Conservation (phyloP, 768 basidiomycete genomes). For the Xerocomellus intermedius region DNA sequence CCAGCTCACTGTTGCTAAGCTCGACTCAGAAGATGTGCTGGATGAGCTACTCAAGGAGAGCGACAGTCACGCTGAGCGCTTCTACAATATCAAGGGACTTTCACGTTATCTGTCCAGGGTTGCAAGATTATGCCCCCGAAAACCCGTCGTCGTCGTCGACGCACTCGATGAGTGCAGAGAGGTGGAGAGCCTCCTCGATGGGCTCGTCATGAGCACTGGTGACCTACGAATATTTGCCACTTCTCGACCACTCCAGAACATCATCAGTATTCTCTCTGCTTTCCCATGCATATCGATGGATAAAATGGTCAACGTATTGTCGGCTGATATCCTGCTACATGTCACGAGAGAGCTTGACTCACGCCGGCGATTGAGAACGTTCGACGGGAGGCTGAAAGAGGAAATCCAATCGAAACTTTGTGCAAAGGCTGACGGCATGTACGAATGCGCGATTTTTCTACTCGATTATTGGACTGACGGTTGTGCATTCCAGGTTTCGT, state of each 20-base stretch:
- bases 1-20: background rate
- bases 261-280: background rate
- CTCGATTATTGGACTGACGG: background rate
- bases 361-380: background rate
- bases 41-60: conserved; percentile 1
- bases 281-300: conserved; percentile 10
- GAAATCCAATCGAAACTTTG: conserved; percentile 4
- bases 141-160: conserved; percentile 13
- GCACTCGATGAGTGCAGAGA: conserved; percentile 18
- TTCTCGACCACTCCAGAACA: conserved; percentile 3
- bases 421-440: conserved; percentile 20
- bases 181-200: conserved; percentile 2
- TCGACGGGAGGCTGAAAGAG: background rate
- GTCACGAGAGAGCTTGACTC: conserved; percentile 9
- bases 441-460: background rate
- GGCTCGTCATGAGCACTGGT: background rate
- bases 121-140: background rate
- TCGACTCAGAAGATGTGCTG: background rate
- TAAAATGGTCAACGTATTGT: background rate
- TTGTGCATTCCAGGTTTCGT: background rate
- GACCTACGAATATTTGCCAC: conserved; percentile 9
- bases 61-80: background rate
- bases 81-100: conserved; percentile 1
- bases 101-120: background rate
- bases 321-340: conserved; percentile 4